Percentiles rank a stretch among this genome's conserved stretches.
phyloP scores from a whole-genome alignment of 31 red algal species.

The Odonthalia washingtoniensis region DNA sequence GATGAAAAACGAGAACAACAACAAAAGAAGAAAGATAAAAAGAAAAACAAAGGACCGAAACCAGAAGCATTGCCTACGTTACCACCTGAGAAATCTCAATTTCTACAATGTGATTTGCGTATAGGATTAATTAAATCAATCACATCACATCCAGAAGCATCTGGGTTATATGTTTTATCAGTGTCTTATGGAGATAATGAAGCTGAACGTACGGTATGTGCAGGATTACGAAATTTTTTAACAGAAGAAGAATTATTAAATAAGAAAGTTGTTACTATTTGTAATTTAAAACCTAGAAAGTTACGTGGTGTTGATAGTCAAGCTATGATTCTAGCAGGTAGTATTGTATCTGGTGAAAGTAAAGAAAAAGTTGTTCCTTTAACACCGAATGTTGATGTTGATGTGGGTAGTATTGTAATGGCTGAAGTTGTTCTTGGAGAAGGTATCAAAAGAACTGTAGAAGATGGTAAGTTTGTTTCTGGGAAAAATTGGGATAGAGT shows the following conservation, averaged over 20 bases:
- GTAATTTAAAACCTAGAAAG: constrained; percentile 79
- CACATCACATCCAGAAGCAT: constrained; percentile 61
- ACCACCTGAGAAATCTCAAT: constrained; percentile 49
- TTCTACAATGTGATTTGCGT: constrained; percentile 76
- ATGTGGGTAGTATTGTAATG: constrained; percentile 33
- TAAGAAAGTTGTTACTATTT: constrained; percentile 65
- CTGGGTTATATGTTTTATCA: constrained; percentile 57
- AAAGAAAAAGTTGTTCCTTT: constrained; percentile 65
- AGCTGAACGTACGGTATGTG: constrained; percentile 55
- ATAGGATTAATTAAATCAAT: constrained; percentile 58
- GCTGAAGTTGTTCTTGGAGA: constrained; percentile 32
- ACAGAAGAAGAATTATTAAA: constrained; percentile 58
- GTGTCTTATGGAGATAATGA: constrained; percentile 56
- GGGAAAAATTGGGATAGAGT: constrained; percentile 75
- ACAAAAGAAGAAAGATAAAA: constrained; percentile 62
- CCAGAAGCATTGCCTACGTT: constrained; percentile 8
- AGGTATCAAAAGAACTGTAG: constrained; percentile 31
- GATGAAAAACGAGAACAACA: neutral
- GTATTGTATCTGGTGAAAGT: constrained; percentile 50
- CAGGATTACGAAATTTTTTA: constrained; percentile 69
- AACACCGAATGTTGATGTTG: constrained; percentile 23
- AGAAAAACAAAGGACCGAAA: constrained; percentile 71
- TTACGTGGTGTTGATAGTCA: constrained; percentile 71
- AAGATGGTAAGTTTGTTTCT: constrained; percentile 72
- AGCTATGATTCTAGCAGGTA: constrained; percentile 81